phyloP scores from a whole-genome alignment of 225 moss, liverwort and hornwort genomes.

The Lunularia cruciata region DNA sequence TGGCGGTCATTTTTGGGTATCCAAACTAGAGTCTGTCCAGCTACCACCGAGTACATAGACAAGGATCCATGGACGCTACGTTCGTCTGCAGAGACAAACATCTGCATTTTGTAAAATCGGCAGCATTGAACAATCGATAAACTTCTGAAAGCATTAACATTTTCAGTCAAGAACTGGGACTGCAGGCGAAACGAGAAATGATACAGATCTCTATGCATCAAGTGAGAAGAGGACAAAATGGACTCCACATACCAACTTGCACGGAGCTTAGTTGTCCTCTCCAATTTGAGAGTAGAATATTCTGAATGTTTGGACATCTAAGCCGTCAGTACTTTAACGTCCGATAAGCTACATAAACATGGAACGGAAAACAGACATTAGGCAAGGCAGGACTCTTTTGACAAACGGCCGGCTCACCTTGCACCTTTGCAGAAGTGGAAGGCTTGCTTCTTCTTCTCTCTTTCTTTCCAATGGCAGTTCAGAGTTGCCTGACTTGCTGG shows the following conservation, averaged over 20 bases:
- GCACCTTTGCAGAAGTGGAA: slow-evolving; percentile 77
- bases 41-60: slow-evolving; percentile 51
- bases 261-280: slow-evolving; percentile 73
- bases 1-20: slow-evolving; percentile 63
- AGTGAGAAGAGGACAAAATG: neutral
- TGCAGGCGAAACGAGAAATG: no score
- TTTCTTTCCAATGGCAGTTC: neutral
- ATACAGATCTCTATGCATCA: no score
- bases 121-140: no score
- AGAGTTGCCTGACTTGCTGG: slow-evolving; percentile 2
- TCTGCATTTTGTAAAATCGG: neutral
- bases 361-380: neutral
- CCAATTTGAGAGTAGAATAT: slow-evolving; percentile 78
- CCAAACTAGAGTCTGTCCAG: slow-evolving; percentile 69
- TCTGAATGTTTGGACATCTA: slow-evolving; percentile 26
- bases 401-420: slow-evolving; percentile 36
- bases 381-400: neutral
- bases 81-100: slow-evolving; percentile 33
- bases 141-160: no score
- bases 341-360: neutral
- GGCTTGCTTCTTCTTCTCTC: slow-evolving; percentile 54
- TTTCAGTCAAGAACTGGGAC: no score
- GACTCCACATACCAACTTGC: slow-evolving; percentile 44
- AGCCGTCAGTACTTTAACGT: neutral
- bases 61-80: slow-evolving; percentile 67